Percentiles rank a stretch among this genome's conserved stretches.
Conservation (phyloP, 495 filamentous ascomycete species). For the Hypomontagnella submonticulosa region DNA sequence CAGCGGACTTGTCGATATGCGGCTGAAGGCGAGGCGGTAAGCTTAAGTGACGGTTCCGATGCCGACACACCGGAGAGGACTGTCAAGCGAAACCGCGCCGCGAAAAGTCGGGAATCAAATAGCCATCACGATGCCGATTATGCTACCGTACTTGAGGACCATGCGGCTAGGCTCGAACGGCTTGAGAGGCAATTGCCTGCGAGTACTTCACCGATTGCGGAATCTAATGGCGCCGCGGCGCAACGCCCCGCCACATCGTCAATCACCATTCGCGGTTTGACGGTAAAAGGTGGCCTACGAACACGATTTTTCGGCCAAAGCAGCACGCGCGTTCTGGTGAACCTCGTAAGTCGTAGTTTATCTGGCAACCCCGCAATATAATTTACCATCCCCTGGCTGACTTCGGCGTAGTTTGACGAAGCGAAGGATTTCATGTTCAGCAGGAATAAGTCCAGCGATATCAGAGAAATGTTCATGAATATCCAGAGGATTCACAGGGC, state of each 20-base stretch:
- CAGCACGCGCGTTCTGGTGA: constrained; percentile 48
- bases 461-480: constrained; percentile 44
- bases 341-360: constrained; percentile 46
- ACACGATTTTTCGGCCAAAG: constrained; percentile 51
- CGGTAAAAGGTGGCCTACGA: constrained; percentile 48
- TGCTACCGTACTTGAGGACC: constrained; percentile 46
- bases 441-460: constrained; percentile 43
- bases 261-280: constrained; percentile 48
- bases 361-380: background rate
- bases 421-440: constrained; percentile 51
- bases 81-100: constrained; percentile 45
- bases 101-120: constrained; percentile 25
- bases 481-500: constrained; percentile 48
- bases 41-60: constrained; percentile 51
- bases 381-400: constrained; percentile 6
- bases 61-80: constrained; percentile 47
- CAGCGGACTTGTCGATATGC: constrained; percentile 52
- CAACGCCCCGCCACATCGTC: constrained; percentile 43
- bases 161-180: constrained; percentile 48
- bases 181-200: constrained; percentile 47
- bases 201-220: constrained; percentile 39
- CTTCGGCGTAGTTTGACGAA: constrained; percentile 51
- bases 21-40: constrained; percentile 47
- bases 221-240: constrained; percentile 19
- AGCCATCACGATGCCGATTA: constrained; percentile 27